Conservation (phyloP, 768 basidiomycete species). For the Termitomyces sp. region DNA sequence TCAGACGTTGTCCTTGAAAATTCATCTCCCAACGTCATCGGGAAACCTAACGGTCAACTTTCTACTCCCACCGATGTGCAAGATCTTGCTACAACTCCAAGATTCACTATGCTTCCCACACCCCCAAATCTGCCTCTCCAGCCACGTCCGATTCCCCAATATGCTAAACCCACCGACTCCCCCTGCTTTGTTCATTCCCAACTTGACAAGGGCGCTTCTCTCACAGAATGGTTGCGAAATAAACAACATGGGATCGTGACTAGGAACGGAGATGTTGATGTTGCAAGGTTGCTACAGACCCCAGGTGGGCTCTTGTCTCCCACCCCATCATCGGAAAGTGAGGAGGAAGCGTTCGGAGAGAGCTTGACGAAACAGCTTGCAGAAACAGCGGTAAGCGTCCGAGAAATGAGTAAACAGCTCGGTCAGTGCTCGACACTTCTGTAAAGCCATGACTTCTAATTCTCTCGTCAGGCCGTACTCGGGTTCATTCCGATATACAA, state of each 20-base stretch:
- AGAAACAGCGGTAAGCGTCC: conserved; percentile 94
- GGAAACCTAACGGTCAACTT: conserved; percentile 18
- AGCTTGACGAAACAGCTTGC: conserved; percentile 91
- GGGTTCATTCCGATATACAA: conserved; percentile 89
- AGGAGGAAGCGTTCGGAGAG: conserved; percentile 62
- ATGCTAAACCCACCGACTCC: conserved; percentile 44
- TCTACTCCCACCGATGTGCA: conserved; percentile 14
- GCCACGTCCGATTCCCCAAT: conserved; percentile 11
- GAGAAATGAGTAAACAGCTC: conserved; percentile 98
- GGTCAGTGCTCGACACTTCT: conserved; percentile 45
- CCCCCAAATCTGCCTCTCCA: conserved; percentile 14
- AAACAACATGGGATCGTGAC: conserved; percentile 31
- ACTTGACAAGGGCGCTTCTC: conserved; percentile 76
- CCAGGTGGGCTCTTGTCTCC: conserved; percentile 9
- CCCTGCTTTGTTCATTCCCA: conserved; percentile 94
- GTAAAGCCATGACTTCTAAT: neutral
- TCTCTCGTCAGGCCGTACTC: conserved; percentile 69
- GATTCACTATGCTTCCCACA: conserved; percentile 11
- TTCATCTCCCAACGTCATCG: conserved; percentile 26
- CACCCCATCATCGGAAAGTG: conserved; percentile 23
- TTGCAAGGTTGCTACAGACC: conserved; percentile 46
- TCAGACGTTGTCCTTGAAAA: conserved; percentile 41
- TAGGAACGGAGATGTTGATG: conserved; percentile 39
- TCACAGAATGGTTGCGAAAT: conserved; percentile 68
- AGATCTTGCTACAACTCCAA: conserved; percentile 19